phyloP scores from a whole-genome alignment of 139 green algal species.

The Marvania coccoides region DNA sequence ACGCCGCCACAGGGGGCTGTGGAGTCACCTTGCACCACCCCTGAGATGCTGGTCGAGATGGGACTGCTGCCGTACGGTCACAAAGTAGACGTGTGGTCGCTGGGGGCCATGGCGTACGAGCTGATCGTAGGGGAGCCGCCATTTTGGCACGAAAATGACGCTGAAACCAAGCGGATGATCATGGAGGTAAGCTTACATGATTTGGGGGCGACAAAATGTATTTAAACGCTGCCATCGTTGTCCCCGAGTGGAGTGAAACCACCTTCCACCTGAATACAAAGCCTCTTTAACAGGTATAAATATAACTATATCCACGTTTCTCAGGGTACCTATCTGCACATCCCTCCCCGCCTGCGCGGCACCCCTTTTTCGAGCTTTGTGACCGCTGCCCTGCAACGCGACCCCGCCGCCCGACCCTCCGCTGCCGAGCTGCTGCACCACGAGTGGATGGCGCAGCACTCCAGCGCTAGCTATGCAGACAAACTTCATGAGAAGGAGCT shows the following conservation, averaged over 20 bases:
- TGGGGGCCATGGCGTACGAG: slow-evolving; percentile 79
- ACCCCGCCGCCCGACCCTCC: slow-evolving; percentile 45
- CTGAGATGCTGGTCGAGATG: background rate
- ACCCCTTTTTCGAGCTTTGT: slow-evolving; percentile 38
- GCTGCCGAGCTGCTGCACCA: slow-evolving; percentile 60
- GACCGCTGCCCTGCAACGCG: slow-evolving; percentile 46
- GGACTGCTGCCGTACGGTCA: background rate
- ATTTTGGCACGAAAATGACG: slow-evolving; percentile 57
- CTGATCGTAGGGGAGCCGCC: slow-evolving; percentile 57
- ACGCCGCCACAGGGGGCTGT: slow-evolving; percentile 44
- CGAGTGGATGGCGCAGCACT: slow-evolving; percentile 42
- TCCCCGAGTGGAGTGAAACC: background rate
- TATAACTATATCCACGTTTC: too few species aligned
- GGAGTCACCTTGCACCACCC: slow-evolving; percentile 21
- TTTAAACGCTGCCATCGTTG: slow-evolving; percentile 19
- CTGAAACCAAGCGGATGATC: slow-evolving; percentile 67
- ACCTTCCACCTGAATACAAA: background rate
- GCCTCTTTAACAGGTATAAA: background rate
- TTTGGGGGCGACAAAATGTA: slow-evolving; percentile 35
- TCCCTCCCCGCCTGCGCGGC: background rate
- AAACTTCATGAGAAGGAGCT: too few species aligned
- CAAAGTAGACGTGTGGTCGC: slow-evolving; percentile 62
- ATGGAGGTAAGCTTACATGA: slow-evolving; percentile 13
- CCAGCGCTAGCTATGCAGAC: too few species aligned
- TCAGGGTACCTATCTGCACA: background rate